Base-by-base conservation (phyloP, 768 basidiomycete species). In the Kwoniella sp. region DNA sequence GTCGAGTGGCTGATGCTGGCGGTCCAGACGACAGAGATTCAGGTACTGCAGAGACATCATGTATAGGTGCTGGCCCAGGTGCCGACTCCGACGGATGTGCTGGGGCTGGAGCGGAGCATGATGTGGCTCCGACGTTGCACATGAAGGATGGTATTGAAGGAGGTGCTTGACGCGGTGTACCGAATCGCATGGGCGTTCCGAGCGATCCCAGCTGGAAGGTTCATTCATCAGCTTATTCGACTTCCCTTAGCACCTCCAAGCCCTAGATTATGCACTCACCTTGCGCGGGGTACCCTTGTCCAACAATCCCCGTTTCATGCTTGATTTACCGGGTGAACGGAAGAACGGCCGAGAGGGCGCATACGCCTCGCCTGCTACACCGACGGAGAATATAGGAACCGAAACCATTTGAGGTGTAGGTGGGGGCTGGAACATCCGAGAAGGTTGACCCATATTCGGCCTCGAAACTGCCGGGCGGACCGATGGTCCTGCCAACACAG, bases 151-250 rank as follows among this genome's bases (percentile, higher is more conserved):
- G 41, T 22, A 37, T 56, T 12, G 62, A 45, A 11, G 54, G 8
- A 20, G 41, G 51, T 31, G 56, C 37, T 38, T 48, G 47, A 25
- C 67, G 61, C 17, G 67, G 67, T 5, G 62, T 68, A 22, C 67
- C 66, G 8, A 55, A 48, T 30, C 71, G 56, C 11, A 70, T 61
- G 2, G 74, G 74, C 13, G 72, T 76, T 13, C 74, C 74, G 45
- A 71, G 65, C 64, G 70, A 50, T 11, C 55, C 13, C 28, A 58
- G 9, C 45, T 60, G 25, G 22, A 9, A 22, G n/a, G 22, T 28
- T 37, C 23, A 25, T 50, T 50, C 37, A 45, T 45, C 34, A 34
- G 34, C 34, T 34, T 34, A 5, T 34, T 34, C 34, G 13, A 13
- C 31, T 26, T 11, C 5, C 4, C 11, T 1, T 9, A 47, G 45